Base-by-base conservation (phyloP, 129 eudicot species). In the Pittosporum tobira region DNA sequence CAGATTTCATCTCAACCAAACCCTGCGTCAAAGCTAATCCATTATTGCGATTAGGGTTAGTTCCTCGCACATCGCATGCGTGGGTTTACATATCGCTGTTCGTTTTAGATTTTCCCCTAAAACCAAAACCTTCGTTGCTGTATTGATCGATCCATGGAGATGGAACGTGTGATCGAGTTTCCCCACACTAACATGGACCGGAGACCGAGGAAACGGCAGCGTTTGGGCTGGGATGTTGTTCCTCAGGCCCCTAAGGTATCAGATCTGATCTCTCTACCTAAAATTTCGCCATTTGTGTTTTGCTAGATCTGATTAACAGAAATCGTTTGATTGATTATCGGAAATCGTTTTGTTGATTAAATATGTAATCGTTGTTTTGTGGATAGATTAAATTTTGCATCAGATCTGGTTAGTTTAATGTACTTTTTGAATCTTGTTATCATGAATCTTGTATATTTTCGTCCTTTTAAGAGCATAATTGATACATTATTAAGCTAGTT, bases 141-240 rank as follows among this genome's bases (percentile, higher is more conserved):
- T 25, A 4, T 26, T 42, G 61, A 44, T 50, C n/a, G n/a, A n/a
- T n/a, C n/a, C 60, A 89, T 89, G 97, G 97, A 89, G 81, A 89
- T 43, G 80, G 97, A 85, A 49, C 97, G 93, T 47, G 95, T 82
- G 50, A 82, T 87, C 30, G 97, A 85, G 78, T 75, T 89, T 74
- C 87, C 95, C 4, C 73, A 74, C 69, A 75, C 71, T 50, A 75
- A 75, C 28, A 65, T 89, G 64, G 93, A 89, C 44, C 83, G 84
- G 22, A 66, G 97, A 25, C 97, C 97, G 1, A 68, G 93, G 50
- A 89, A 89, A 44, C 61, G 95, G 53, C 79, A 75, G 57, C 81
- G 95, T 12, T 77, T 89, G 84, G 97, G 93, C 49, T 89, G 97
- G 97, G 95, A 89, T 27, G 97, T 82, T 9, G 79, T 81, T 59